These are phyloP conservation scores for Krasilnikovozyma curviuscula DNA, from an alignment of 768 basidiomycete genomes.

Conservation along the genomic window DNA sequence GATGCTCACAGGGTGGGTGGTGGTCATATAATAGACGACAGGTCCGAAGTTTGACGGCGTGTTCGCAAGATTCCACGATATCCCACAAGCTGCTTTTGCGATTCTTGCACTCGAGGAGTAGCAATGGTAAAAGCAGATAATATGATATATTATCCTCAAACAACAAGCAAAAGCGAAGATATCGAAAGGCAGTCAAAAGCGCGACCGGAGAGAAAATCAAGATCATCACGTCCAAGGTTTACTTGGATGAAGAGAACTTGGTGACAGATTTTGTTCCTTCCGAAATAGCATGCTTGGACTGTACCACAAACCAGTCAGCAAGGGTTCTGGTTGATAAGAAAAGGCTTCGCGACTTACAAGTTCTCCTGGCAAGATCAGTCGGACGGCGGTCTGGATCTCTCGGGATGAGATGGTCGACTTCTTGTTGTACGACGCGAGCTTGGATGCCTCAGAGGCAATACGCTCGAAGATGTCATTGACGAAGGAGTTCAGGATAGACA, in stretches of 20 bases:
- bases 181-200: too few species aligned
- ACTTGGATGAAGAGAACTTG: conserved; percentile 32
- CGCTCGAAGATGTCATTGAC: conserved; percentile 91
- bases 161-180: too few species aligned
- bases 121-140: too few species aligned
- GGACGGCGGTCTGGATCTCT: conserved; percentile 92
- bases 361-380: conserved; percentile 89
- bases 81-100: too few species aligned
- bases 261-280: conserved; percentile 89
- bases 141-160: too few species aligned
- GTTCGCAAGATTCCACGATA: too few species aligned
- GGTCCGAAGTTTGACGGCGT: too few species aligned
- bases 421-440: conserved; percentile 92
- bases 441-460: conserved; percentile 73
- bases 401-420: conserved; percentile 97
- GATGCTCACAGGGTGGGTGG: too few species aligned
- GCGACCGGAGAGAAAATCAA: too few species aligned
- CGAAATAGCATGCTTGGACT: conserved; percentile 56
- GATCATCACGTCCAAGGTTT: too few species aligned
- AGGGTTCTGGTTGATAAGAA: not conserved
- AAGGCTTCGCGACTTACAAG: conserved; percentile 26
- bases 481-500: conserved; percentile 80
- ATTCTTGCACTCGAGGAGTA: too few species aligned
- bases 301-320: not conserved
- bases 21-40: too few species aligned